These are phyloP conservation scores for Thermomyces lanuginosus DNA, from an alignment of 2,329 filamentous ascomycete species.

Conservation along the genomic window DNA sequence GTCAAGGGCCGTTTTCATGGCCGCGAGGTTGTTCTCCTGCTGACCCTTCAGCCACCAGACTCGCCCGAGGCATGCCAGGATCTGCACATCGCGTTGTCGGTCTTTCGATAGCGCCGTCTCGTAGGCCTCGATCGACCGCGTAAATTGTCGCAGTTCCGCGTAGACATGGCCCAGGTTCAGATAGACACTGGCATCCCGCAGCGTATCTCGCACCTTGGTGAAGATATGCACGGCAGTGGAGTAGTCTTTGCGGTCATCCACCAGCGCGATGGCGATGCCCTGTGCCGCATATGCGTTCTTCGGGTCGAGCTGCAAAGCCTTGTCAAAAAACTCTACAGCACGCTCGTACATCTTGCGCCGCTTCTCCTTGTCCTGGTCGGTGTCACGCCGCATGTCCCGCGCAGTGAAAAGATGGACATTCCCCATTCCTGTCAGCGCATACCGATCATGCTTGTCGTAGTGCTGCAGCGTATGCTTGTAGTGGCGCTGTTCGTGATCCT, in stretches of 20 bases:
- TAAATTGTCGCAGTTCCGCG: conserved; percentile 75
- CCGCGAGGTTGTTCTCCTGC: conserved; percentile 44
- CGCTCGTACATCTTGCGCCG: conserved; percentile 73
- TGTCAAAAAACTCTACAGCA: conserved; percentile 96
- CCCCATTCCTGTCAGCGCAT: conserved; percentile 90
- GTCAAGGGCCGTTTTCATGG: conserved; percentile 48
- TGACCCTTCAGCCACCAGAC: conserved; percentile 74
- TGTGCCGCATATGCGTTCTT: conserved; percentile 94
- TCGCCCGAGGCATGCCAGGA: conserved; percentile 71
- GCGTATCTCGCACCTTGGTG: conserved; percentile 73
- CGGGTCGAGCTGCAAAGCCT: conserved; percentile 83
- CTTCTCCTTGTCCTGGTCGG: conserved; percentile 81
- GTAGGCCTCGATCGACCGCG: conserved; percentile 85
- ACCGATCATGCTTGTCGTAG: conserved; percentile 95
- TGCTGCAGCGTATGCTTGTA: conserved; percentile 93
- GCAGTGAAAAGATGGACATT: conserved; percentile 81
- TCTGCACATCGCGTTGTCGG: conserved; percentile 58
- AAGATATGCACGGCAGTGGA: conserved; percentile 72
- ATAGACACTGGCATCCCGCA: conserved; percentile 75
- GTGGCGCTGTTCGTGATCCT: conserved; percentile 82
- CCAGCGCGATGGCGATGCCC: conserved; percentile 81
- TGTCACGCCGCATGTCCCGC: conserved; percentile 83
- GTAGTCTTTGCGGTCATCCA: conserved; percentile 86
- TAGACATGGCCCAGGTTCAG: conserved; percentile 91
- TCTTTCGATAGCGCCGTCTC: conserved; percentile 70